phyloP scores from a whole-genome alignment of 495 filamentous ascomycete species.

The Neurospora sp. region DNA sequence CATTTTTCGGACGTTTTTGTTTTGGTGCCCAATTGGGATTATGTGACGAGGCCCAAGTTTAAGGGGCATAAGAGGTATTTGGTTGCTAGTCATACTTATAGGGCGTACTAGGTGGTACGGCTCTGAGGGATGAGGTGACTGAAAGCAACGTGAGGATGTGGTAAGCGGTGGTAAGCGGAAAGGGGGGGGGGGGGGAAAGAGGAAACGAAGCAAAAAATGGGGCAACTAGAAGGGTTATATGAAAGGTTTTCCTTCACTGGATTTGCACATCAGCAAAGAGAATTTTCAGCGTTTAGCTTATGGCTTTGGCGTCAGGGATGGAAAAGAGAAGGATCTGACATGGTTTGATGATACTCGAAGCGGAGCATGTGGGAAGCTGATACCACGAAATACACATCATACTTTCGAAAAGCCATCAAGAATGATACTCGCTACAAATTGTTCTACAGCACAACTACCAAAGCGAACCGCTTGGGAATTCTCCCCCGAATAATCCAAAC shows the following conservation, averaged over 20 bases:
- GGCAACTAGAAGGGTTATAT: neutral
- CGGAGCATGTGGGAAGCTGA: neutral
- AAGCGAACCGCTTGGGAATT: neutral
- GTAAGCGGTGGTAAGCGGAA: too few species aligned
- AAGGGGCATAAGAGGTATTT: slow-evolving; percentile 46
- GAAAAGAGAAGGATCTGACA: neutral
- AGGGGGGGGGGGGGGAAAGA: too few species aligned
- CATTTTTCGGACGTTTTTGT: slow-evolving; percentile 69
- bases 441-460: neutral
- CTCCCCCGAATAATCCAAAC: neutral
- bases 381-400: neutral
- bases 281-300: neutral
- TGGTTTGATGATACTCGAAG: neutral
- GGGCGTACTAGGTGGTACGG: slow-evolving; percentile 16
- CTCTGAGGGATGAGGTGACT: too few species aligned
- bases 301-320: neutral
- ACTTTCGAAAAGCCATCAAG: neutral
- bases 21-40: slow-evolving; percentile 63
- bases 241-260: neutral
- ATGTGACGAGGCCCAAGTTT: slow-evolving; percentile 26
- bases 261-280: neutral
- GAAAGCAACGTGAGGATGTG: too few species aligned
- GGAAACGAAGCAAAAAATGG: too few species aligned
- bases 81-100: slow-evolving; percentile 65
- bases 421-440: neutral